Base-by-base conservation (phyloP, 257 asterid species). In the Solanum lignicaule region DNA sequence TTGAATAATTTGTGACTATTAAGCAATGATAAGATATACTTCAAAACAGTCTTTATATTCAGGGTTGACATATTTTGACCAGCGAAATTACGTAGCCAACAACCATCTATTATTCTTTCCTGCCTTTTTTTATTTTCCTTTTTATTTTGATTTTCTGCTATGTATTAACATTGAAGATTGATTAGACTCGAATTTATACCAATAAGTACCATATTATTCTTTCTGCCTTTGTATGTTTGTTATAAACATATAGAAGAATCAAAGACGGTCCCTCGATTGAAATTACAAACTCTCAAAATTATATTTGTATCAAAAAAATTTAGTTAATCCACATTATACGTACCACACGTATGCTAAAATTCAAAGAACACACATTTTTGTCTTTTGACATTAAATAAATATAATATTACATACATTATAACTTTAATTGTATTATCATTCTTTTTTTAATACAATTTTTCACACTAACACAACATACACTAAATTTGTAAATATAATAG, bases 111-210 rank as follows among this genome's bases (percentile, higher is more conserved):
- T 21, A 43, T 15, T 58, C 10, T 58, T 58, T 58, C 66, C 66
- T 21, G 12, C 66, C 66, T 3, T 21, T 58, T 21, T 21, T 55
- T 55, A 6, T 55, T 18, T 55, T 18, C 10, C 9, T 55, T 55
- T 55, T 18, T 2, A 18, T 55, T 18, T 55, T 55, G 9, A 18
- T 55, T 55, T 18, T 55, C 0, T 55, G 9, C 0, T 18, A 0
- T 55, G 4, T 18, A 55, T 55, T 4, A 55, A 55, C 0, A 55
- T 18, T 55, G 0, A 0, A 18, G 10, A 18, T 55, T 2, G n/a
- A 55, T 0, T 55, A 55, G n/a, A 18, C 1, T 55, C 9, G 2
- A 55, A 55, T 18, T 55, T 0, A 1, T 18, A 55, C 0, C 65
- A 48, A 48, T 48, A 15, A 48, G 1, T 15, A 3, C 0, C 21